Conservation (phyloP, 306 rosid genomes). For the Vigna hirtella region DNA sequence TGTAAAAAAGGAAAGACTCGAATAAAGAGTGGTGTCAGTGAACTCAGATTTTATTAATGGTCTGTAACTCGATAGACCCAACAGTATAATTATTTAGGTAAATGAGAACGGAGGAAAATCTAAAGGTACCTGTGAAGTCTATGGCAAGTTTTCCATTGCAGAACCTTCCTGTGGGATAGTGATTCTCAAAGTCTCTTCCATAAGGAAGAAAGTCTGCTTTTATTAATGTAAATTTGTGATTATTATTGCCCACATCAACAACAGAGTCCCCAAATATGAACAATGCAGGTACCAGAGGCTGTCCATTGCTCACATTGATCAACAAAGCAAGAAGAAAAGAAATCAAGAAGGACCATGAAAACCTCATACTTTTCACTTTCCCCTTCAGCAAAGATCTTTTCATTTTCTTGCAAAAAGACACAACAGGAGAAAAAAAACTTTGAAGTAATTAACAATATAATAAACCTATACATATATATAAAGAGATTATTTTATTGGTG, state of each 20-base stretch:
- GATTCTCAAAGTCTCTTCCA: conserved; percentile 71
- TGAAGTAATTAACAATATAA: too few species aligned
- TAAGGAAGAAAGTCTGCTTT: conserved; percentile 75
- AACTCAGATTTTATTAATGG: background rate
- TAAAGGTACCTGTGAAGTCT: conserved; percentile 60
- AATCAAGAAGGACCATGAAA: conserved; percentile 36
- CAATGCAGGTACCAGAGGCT: conserved; percentile 73
- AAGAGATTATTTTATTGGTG: too few species aligned
- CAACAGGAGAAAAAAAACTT: too few species aligned
- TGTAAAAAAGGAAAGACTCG: too few species aligned
- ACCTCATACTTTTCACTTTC: too few species aligned
- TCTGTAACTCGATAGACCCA: rapidly evolving
- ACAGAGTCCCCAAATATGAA: conserved; percentile 80
- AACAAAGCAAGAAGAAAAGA: conserved; percentile 40
- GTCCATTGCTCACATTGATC: conserved; percentile 52
- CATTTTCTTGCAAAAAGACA: too few species aligned
- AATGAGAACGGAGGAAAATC: background rate
- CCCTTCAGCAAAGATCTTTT: too few species aligned
- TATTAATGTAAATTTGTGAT: conserved; percentile 46
- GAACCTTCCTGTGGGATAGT: conserved; percentile 70
- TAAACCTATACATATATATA: too few species aligned
- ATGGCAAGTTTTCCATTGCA: conserved; percentile 75
- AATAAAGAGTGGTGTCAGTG: too few species aligned
- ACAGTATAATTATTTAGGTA: background rate
- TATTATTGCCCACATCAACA: conserved; percentile 77